These are phyloP conservation scores for Sclerotinia subarctica DNA, from an alignment of 2,329 filamentous ascomycete genomes.

Conservation along the genomic window DNA sequence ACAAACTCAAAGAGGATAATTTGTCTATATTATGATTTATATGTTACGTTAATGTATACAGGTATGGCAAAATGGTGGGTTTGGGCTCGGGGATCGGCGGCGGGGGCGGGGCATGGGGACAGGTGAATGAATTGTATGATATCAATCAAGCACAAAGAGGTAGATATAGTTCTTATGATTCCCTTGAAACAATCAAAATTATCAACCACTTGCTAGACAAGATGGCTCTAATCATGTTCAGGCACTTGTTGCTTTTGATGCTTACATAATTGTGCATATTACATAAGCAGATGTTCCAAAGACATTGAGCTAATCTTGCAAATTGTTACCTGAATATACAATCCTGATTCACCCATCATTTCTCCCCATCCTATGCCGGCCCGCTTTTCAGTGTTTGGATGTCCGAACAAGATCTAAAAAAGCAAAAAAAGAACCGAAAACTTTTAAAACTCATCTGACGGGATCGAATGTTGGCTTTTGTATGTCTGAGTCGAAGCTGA, in stretches of 20 bases:
- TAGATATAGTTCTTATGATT: neutral
- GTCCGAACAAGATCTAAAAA: neutral
- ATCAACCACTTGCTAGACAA: neutral
- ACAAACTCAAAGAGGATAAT: slow-evolving; percentile 46
- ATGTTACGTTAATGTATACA: slow-evolving; percentile 16
- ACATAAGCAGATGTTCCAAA: neutral
- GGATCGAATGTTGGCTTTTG: neutral
- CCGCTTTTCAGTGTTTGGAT: too few relatives aligned
- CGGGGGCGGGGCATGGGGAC: neutral
- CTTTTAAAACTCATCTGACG: too few relatives aligned
- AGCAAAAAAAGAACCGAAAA: too few relatives aligned
- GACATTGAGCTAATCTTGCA: neutral
- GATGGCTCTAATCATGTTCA: too few relatives aligned
- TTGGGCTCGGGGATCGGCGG: neutral
- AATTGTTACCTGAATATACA: neutral
- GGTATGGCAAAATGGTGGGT: slow-evolving; percentile 7
- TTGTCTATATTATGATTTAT: slow-evolving; percentile 5
- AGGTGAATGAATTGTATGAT: slow-evolving; percentile 7
- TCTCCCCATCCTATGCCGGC: too few relatives aligned
- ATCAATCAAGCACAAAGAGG: slow-evolving; percentile 5
- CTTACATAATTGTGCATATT: neutral
- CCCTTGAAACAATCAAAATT: neutral
- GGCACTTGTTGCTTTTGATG: neutral
- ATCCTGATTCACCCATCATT: neutral
- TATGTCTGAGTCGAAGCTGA: neutral